Percentiles rank a stretch among this genome's conserved stretches.
Conservation (phyloP, 352 stramenopile species). For the Globisporangium megalacanthum region DNA sequence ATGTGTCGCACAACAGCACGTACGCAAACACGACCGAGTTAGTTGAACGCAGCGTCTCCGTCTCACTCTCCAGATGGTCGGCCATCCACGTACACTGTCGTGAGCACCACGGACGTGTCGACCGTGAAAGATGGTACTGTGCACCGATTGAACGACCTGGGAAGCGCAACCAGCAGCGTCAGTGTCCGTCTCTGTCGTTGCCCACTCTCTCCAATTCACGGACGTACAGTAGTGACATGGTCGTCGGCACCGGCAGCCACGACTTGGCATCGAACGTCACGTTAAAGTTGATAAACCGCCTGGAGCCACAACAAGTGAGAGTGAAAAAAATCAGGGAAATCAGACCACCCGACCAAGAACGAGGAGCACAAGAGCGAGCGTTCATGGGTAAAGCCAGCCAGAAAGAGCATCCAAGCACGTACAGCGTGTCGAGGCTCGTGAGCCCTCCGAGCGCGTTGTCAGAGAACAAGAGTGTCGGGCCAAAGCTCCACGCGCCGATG, state of each 20-base stretch:
- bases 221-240: constrained; percentile 35
- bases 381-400: background rate
- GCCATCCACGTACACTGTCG: constrained; percentile 25
- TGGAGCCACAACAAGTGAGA: constrained; percentile 6
- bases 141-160: constrained; percentile 38
- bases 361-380: no score
- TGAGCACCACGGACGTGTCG: constrained; percentile 22
- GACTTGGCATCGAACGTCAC: constrained; percentile 26
- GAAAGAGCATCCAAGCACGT: background rate
- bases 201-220: background rate
- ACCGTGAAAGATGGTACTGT: constrained; percentile 34
- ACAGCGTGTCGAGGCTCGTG: constrained; percentile 23
- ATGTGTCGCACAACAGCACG: background rate
- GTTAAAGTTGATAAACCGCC: constrained; percentile 33
- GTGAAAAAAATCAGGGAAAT: background rate
- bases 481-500: constrained; percentile 12
- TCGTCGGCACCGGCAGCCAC: constrained; percentile 26
- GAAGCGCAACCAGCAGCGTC: background rate
- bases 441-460: constrained; percentile 20
- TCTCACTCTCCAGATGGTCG: background rate
- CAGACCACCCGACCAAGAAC: background rate
- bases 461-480: constrained; percentile 14
- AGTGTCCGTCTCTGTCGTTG: background rate
- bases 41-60: no score
- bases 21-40: background rate